Evolutionary conservation across 768 basidiomycete species (phyloP), one percentile per base, ranked within the genome.

Genomic region (Lentinus brumalis): DNA sequence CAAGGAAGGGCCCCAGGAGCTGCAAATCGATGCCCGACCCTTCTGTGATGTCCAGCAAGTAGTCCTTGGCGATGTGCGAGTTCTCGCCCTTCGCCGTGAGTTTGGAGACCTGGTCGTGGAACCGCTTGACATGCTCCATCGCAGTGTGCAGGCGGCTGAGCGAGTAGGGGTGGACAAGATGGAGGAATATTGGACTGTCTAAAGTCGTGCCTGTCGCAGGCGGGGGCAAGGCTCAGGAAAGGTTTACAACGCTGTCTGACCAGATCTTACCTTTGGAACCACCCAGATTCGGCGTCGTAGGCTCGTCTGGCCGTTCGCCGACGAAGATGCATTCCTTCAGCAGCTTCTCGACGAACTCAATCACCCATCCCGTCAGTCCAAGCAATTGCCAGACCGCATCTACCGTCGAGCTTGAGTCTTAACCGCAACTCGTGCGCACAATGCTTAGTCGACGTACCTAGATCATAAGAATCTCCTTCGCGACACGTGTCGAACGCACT

Each of bases 301-400:
- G 50, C 0, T 53, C 42, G 9, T 55, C 67, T 11, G 53, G 52
- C 9, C 54, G 55, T 42, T 77, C 76, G 4, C 68, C 72, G 2
- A 75, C 69, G 50, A 75, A 72, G 1, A 83, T 69, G 39, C 79
- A 82, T 59, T 79, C 80, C 56, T 83, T 88, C 72, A 91, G 70
- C 5, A 93, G 70, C 53, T 74, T 81, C 69, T 89, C 88, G 18
- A 86, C 62, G 64, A 91, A 86, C 38, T 74, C 73, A 30, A 91
- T 74, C 46, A 83, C 70, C 89, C 89, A 93, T 8, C 74, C 75
- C 1, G 81, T 83, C 49, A 91, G 67, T 9, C 81, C 82, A 49
- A 86, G 82, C 14, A 92, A 78, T 63, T 88, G 86, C 91, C 91
- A 92, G 30, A 85, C 80, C 39, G 87, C 83, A 55, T 85, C 91